These are phyloP conservation scores for Helenozyma rhizophorensis DNA, from an alignment of 805 yeast genomes.

Conservation along the genomic window DNA sequence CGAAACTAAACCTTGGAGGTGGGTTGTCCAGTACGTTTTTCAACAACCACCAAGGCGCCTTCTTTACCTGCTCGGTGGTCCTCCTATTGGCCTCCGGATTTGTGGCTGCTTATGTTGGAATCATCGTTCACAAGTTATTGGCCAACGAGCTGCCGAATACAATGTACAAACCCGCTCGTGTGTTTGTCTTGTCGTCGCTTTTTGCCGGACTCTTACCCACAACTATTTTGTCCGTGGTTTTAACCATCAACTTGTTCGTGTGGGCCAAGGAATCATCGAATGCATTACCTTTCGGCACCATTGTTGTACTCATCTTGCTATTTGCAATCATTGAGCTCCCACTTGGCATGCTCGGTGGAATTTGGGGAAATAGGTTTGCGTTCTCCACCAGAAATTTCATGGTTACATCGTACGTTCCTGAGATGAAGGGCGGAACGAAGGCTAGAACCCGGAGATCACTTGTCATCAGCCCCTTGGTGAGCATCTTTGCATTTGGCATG, in stretches of 20 bases:
- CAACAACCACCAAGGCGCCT: slow-evolving; percentile 65
- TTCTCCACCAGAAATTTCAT: slow-evolving; percentile 21
- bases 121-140: slow-evolving; percentile 56
- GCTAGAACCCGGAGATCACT: slow-evolving; percentile 16
- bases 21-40: slow-evolving; percentile 50
- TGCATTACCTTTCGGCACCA: slow-evolving; percentile 76
- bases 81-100: slow-evolving; percentile 68
- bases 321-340: slow-evolving; percentile 72
- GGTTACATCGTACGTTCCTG: slow-evolving; percentile 6
- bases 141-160: slow-evolving; percentile 30
- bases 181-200: slow-evolving; percentile 18
- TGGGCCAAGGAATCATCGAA: slow-evolving; percentile 74
- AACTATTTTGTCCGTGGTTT: slow-evolving; percentile 44
- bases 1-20: slow-evolving; percentile 21
- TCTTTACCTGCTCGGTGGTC: slow-evolving; percentile 54
- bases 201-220: slow-evolving; percentile 43
- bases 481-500: slow-evolving; percentile 54
- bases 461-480: slow-evolving; percentile 19
- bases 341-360: slow-evolving; percentile 70
- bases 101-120: slow-evolving; percentile 69
- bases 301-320: slow-evolving; percentile 52
- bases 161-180: slow-evolving; percentile 19
- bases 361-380: slow-evolving; percentile 36
- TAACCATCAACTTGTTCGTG: slow-evolving; percentile 61
- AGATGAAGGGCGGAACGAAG: slow-evolving; percentile 1